These are phyloP conservation scores for Sugiyamaella castrensis DNA, from an alignment of 1,139 yeast genomes.

Conservation along the genomic window DNA sequence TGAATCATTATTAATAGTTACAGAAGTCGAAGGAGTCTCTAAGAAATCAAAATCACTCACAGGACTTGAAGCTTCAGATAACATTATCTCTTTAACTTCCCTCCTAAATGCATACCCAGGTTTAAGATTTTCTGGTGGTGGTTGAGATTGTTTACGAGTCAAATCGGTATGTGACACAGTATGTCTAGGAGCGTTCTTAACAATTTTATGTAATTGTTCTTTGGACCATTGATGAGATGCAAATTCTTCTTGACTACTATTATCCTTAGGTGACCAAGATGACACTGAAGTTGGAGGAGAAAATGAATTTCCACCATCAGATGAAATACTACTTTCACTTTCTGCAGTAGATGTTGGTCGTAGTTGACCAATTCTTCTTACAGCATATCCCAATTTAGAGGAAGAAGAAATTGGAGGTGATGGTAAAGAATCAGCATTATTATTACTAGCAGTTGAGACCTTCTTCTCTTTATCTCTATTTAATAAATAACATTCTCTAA, in stretches of 20 bases:
- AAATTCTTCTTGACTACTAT: slow-evolving; percentile 14
- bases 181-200: slow-evolving; percentile 11
- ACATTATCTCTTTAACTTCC: neutral
- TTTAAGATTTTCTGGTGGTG: neutral
- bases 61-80: neutral
- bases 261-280: slow-evolving; percentile 18
- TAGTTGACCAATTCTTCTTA: slow-evolving; percentile 9
- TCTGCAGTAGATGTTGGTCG: slow-evolving; percentile 11
- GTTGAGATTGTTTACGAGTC: slow-evolving; percentile 1
- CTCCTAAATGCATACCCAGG: neutral
- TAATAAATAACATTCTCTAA: slow-evolving; percentile 29
- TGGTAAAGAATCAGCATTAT: too few species aligned
- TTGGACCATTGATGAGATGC: slow-evolving; percentile 14
- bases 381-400: slow-evolving; percentile 9
- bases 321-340: slow-evolving; percentile 9
- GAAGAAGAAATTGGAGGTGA: neutral
- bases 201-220: slow-evolving; percentile 12
- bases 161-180: slow-evolving; percentile 2
- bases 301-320: slow-evolving; percentile 8
- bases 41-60: slow-evolving; percentile 12
- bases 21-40: neutral
- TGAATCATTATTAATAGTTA: neutral
- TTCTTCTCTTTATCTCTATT: slow-evolving; percentile 22
- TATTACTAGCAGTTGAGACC: neutral
- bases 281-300: slow-evolving; percentile 18